Percentiles rank a stretch among this genome's conserved stretches.
These are phyloP conservation scores for Lactifluus pinguis DNA, from an alignment of 768 basidiomycete genomes.

Conservation along the genomic window DNA sequence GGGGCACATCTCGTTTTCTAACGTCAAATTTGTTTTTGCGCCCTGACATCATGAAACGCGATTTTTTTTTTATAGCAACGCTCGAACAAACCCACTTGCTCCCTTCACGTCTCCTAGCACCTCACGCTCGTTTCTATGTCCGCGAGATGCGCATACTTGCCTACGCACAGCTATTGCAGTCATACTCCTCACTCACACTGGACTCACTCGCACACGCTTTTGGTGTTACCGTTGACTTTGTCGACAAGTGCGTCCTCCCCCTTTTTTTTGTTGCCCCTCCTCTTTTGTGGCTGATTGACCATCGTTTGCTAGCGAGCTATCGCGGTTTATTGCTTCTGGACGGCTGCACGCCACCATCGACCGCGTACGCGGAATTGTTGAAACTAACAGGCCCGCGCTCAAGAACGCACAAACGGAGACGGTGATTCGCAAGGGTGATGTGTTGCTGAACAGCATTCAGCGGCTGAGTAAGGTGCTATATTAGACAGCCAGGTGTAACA, in stretches of 20 bases:
- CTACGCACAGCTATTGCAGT: slow-evolving; percentile 86
- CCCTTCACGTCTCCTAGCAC: slow-evolving; percentile 78
- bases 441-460: slow-evolving; percentile 80
- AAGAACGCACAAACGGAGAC: slow-evolving; percentile 88
- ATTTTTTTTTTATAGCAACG: slow-evolving; percentile 58
- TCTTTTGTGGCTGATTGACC: not conserved
- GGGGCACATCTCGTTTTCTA: slow-evolving; percentile 17
- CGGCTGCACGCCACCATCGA: slow-evolving; percentile 85
- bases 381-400: slow-evolving; percentile 69
- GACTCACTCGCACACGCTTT: slow-evolving; percentile 81
- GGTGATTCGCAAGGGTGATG: slow-evolving; percentile 88
- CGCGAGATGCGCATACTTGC: slow-evolving; percentile 96
- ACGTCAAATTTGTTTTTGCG: not conserved
- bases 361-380: slow-evolving; percentile 89
- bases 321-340: slow-evolving; percentile 82
- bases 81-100: slow-evolving; percentile 83
- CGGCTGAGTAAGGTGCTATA: slow-evolving; percentile 83
- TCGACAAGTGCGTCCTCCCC: slow-evolving; percentile 66
- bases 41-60: slow-evolving; percentile 1
- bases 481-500: slow-evolving; percentile 20
- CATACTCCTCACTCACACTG: slow-evolving; percentile 81
- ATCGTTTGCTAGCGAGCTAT: slow-evolving; percentile 57
- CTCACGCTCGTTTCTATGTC: slow-evolving; percentile 83
- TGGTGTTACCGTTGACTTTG: slow-evolving; percentile 80
- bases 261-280: not conserved